Percentiles rank a stretch among this genome's conserved stretches.
phyloP scores from a whole-genome alignment of 805 yeast species.

The Kuraishia borneana region DNA sequence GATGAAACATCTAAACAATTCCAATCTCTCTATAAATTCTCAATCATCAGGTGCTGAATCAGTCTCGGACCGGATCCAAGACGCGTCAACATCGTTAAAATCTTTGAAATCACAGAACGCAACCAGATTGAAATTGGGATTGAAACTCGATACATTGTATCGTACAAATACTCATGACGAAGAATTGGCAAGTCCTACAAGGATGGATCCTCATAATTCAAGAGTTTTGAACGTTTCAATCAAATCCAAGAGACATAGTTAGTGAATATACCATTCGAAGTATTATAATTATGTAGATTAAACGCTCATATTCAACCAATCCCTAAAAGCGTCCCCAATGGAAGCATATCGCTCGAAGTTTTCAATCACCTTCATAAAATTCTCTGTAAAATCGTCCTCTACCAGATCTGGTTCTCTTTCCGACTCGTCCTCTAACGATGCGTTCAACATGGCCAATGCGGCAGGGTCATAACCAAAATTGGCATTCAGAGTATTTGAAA shows the following conservation, averaged over 20 bases:
- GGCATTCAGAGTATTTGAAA: slow-evolving; percentile 17
- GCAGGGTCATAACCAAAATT: slow-evolving; percentile 18
- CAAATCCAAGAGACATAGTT: slow-evolving; percentile 10
- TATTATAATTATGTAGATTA: background rate
- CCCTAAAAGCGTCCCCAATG: slow-evolving; percentile 23
- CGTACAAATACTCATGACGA: background rate
- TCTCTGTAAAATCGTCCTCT: slow-evolving; percentile 16
- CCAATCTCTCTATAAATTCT: background rate
- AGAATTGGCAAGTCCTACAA: slow-evolving; percentile 1
- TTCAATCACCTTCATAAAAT: slow-evolving; percentile 20
- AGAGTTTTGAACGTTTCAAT: slow-evolving; percentile 20
- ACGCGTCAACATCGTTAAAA: slow-evolving; percentile 15
- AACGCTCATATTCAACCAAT: slow-evolving; percentile 15
- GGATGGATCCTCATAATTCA: slow-evolving; percentile 5
- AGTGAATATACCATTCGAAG: background rate
- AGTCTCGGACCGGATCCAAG: slow-evolving; percentile 4
- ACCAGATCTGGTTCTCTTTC: slow-evolving; percentile 7
- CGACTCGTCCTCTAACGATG: background rate
- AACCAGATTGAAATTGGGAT: slow-evolving; percentile 14
- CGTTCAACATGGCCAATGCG: background rate
- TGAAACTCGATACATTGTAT: slow-evolving; percentile 11
- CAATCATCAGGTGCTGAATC: background rate
- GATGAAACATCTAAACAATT: background rate
- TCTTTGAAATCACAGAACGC: slow-evolving; percentile 16
- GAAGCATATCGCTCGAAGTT: slow-evolving; percentile 21